Base-by-base conservation (phyloP, 345 rosid species). In the Trapa bicornis region DNA sequence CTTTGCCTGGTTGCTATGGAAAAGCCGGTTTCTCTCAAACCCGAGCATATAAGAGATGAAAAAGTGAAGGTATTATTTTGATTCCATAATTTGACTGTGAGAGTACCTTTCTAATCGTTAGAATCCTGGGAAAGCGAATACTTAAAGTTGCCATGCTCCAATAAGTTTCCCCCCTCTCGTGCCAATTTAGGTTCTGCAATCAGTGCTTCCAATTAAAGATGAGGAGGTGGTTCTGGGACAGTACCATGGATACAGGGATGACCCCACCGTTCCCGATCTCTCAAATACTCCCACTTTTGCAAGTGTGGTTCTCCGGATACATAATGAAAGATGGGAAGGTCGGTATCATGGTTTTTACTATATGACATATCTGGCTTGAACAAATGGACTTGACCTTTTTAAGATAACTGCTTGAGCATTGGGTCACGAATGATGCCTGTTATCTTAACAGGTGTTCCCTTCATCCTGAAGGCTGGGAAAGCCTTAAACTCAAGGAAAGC, bases 301-400 rank as follows among this genome's bases (percentile, higher is more conserved):
- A 62, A 85, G 93, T 66, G 76, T 82, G 50, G 75, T 94, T 72
- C 88, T 94, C 52, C 91, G 81, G 48, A 89, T 94, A 64, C 87
- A 94, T 75, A 94, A 94, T 67, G 96, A 91, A 85, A 84, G 99
- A 86, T 94, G 99, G 99, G 99, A 94, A 85, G 99, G 99, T 94
- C 76, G 39, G 70, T 50, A 10, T 67, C 36, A 5, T 10, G 16
- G 16, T 12, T 37, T 58, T 58, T 2, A n/a, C 37, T 58, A 5
- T 33, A 22, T 22, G 29, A 22, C 29, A 22, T 22, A n/a, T 58
- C 63, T 58, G 11, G 22, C 35, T 12, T 35, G 63, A 58, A 32
- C 13, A 3, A 33, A 2, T 33, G 63, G 63, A 58, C 63, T 58
- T 58, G 63, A 35, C 14, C 8, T 2, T 11, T 58, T 50, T 15